A percentile compares a stretch with the other conserved stretches of the same genome.
Evolutionary conservation across 345 rosid genomes (phyloP).

Genomic region (Reutealis trisperma): DNA sequence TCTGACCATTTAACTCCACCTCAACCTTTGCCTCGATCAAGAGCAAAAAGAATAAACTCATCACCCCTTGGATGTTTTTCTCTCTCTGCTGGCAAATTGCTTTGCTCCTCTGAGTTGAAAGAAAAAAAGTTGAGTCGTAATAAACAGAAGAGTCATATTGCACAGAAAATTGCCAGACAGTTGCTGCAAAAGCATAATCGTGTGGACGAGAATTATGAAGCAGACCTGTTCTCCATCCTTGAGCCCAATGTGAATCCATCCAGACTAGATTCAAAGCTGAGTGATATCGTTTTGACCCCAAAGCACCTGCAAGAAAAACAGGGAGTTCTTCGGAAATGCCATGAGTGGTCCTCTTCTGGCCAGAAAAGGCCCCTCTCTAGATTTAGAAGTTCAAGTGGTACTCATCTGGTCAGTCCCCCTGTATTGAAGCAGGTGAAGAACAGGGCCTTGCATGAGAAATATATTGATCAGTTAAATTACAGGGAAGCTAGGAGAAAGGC

Average conservation of each 20-base stretch:
- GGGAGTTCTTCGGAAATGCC: constrained; percentile 41
- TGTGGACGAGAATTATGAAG: constrained; percentile 47
- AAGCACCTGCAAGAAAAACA: constrained; percentile 32
- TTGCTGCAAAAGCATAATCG: constrained; percentile 56
- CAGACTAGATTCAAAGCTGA: constrained; percentile 17
- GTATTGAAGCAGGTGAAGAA: constrained; percentile 66
- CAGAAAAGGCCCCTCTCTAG: constrained; percentile 41
- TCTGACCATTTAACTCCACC: constrained; percentile 60
- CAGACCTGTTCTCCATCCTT: constrained; percentile 69
- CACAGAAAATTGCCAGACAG: constrained; percentile 57
- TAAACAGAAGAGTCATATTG: constrained; percentile 39
- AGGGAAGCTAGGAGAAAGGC: constrained; percentile 83
- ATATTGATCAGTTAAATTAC: constrained; percentile 64
- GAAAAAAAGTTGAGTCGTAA: constrained; percentile 32
- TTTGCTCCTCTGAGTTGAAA: constrained; percentile 41
- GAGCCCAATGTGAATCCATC: constrained; percentile 49
- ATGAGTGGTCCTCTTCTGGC: constrained; percentile 40
- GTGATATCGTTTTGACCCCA: constrained; percentile 50
- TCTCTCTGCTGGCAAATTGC: constrained; percentile 72
- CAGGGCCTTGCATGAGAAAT: constrained; percentile 75
- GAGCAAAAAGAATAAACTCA: constrained; percentile 40
- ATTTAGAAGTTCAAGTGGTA: constrained; percentile 31
- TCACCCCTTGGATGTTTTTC: constrained; percentile 49
- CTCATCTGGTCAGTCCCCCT: constrained; percentile 53
- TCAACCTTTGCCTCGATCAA: constrained; percentile 55